Evolutionary conservation across 371 early-diverging fungal genomes (phyloP), one percentile per base, ranked within the genome.

Genomic region (Mucor lusitanicus): DNA sequence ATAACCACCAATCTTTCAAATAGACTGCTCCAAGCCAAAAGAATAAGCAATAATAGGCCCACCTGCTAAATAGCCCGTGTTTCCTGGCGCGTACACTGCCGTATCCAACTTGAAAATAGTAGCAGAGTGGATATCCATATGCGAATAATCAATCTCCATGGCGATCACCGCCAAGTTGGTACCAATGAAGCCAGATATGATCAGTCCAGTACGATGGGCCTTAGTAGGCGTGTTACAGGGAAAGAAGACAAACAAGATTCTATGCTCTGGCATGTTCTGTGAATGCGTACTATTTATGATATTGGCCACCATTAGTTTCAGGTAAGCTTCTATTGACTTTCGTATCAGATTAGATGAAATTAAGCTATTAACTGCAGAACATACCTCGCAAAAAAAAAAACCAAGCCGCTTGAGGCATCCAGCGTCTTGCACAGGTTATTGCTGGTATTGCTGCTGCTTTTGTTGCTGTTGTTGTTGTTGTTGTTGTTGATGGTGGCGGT

Each of bases 1-100:
- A 67, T 88, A 89, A 2, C 92, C 91, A 11, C 92, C 91, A 58
- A 91, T 81, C 57, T 89, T 90, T 90, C 91, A 91, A 35, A 91
- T 82, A 0, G 90, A 85, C 63, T 91, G 91, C 69, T 89, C 88
- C 57, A 88, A 60, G 21, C 89, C 83, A 74, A 82, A 78, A 23
- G 87, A 82, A 65, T 84, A 79, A 7, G 88, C 88, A 2, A 85
- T 73, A 32, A 85, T 74, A 0, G 88, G 87, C 30, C 83, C 76
- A 11, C 91, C 91, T 5, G 71, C 66, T 13, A 91, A 64, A 39
- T 82, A 75, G 17, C 83, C 87, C 69, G 84, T 81, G 4, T 73
- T 73, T n/a, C 71, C 69, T 8, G 82, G 71, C 1, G 67, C 68
- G 44, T 76, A 74, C 7, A 89, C 69, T 0, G 88, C 89, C 17